Base-by-base conservation (phyloP, 2,329 filamentous ascomycete genomes). In the Xylaria sp. region DNA sequence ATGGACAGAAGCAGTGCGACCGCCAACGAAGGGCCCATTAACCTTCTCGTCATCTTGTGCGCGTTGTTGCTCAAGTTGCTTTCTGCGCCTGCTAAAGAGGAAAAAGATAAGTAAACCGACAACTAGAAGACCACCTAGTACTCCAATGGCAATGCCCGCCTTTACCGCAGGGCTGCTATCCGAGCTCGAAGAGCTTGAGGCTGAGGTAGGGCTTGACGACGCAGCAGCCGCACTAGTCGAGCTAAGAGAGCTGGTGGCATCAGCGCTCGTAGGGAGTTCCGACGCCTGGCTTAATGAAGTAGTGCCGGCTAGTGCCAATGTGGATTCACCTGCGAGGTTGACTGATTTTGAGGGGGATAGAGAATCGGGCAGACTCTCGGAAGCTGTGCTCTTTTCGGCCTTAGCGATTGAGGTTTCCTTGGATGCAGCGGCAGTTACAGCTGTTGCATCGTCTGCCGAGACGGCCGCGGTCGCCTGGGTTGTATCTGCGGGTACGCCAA, bases 91-190 rank as follows among this genome's bases (percentile, higher is more conserved):
- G 73, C 87, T 90, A 77, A 94, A 86, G 68, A 93, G 79, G 79
- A 97, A 89, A 77, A 93, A 91, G 21, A 92, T 84, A 24, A 92
- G 78, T n/a, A 89, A 82, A 34, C 89, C 88, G 30, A 96, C 78
- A 2, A 90, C 80, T 36, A 90, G 87, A 30, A 97, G 74, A 57
- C 88, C 88, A 6, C 91, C 84, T 36, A 98, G 81, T 56, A 97
- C 88, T 75, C 94, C 94, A 77, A 98, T 90, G 5, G 91, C 93
- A 69, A 98, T 87, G 68, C 96, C 96, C 51, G 93, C 94, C 80
- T 93, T 96, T 50, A 81, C 78, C 34, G 81, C 85, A 8, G 73
- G 67, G 67, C 76, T 73, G 58, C 64, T 70, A 57, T 74, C 68
- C 11, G 71, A 61, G 30, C 60, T 70, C 7, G 75, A 69, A 12